Evolutionary conservation across 2,329 filamentous ascomycete species (phyloP).

Genomic region (Arthrobotrys sphaeroides): DNA sequence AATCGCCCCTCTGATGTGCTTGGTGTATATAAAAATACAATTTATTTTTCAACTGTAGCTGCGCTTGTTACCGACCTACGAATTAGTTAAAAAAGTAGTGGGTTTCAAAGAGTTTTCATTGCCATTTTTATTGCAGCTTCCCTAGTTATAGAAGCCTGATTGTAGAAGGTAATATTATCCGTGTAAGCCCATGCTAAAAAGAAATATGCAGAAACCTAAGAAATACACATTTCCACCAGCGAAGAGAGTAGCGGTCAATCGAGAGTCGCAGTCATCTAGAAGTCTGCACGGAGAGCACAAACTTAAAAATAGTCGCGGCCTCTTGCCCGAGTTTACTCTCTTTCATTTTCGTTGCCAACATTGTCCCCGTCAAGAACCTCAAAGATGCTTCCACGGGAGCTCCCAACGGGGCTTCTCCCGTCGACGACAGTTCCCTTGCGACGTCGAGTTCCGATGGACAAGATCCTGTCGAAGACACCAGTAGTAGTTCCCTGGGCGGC

Average conservation of each 20-base stretch:
- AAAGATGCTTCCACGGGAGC: constrained; percentile 29
- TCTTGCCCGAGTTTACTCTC: not conserved
- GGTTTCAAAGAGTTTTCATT: not conserved
- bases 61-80: no score
- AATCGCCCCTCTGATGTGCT: no score
- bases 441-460: constrained; percentile 26
- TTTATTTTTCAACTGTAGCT: not conserved
- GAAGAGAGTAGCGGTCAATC: not conserved
- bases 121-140: not conserved
- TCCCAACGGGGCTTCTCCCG: constrained; percentile 26
- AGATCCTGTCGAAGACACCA: constrained; percentile 16
- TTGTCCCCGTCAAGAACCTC: not conserved
- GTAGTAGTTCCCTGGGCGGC: not conserved
- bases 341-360: constrained; percentile 12
- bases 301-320: no score
- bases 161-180: not conserved
- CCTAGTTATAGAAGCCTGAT: not conserved
- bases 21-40: constrained; percentile 39
- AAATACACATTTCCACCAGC: not conserved
- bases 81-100: no score
- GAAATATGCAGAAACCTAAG: not conserved
- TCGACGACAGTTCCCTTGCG: constrained; percentile 30
- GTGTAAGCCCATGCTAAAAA: constrained; percentile 2
- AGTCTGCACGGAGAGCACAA: no score
- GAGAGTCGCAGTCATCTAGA: no score